Base-by-base conservation (phyloP, 257 asterid genomes). In the Sherardia arvensis region DNA sequence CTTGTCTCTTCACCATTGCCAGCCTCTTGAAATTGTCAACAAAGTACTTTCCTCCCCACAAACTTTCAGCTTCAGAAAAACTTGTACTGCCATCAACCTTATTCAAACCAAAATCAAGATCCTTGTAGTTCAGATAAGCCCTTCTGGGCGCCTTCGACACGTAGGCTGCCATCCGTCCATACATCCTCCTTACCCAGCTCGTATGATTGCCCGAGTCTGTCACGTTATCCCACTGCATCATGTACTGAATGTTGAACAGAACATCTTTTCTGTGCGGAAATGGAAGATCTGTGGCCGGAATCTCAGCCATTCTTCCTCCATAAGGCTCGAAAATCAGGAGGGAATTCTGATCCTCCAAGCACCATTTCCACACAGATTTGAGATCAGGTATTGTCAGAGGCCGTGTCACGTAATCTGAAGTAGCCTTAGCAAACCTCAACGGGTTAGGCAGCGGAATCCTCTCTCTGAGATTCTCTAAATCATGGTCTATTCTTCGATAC, bases 101-200 rank as follows among this genome's bases (percentile, higher is more conserved):
- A 21, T 83, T 81, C 59, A 28, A 49, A 53, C 95, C 90, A 33
- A 82, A 61, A 63, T 86, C 96, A n/a, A 88, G 77, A 78, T 86
- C 92, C 63, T 82, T 79, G 45, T 80, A 78, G 54, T 88, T 86
- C 30, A 80, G 3, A 48, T 81, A 86, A 0, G 93, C 90, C 14
- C 67, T 65, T 14, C 96, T 73, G 1, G 95, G 92, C 6, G 27
- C 17, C 47, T 82, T 75, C 0, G 88, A 75, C 6, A 84, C 88
- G 56, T 62, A 73, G 0, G 77, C 77, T 1, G 70, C 66, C 96
- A 86, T 82, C 63, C 59, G 74, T 23, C 61, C 32, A 23, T 86
- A 74, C 20, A 86, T 11, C 51, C 26, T 67, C 21, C 58, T 43
- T 0, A 83, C 66, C 95, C 92, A 83, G 5, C 69, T 55, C 7